Evolutionary conservation across 192 early-diverging fungal species (phyloP).

Genomic region (Linnemannia schmuckeri): DNA sequence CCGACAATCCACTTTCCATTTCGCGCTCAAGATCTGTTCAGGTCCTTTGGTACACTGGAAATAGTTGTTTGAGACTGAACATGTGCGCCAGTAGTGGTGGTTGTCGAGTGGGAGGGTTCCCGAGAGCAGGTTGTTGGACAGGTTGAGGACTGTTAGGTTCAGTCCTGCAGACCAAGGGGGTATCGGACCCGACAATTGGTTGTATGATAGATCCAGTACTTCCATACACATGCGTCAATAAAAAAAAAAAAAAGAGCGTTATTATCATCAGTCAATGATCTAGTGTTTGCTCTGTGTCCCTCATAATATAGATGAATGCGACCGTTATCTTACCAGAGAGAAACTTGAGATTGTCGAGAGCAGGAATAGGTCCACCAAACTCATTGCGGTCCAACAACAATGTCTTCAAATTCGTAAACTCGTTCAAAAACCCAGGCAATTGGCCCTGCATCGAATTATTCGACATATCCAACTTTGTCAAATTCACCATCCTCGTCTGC

Average conservation of each 20-base stretch:
- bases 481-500: slow-evolving; percentile 42
- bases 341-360: not conserved
- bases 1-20: slow-evolving; percentile 36
- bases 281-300: not conserved
- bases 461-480: slow-evolving; percentile 49
- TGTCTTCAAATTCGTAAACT: slow-evolving; percentile 30
- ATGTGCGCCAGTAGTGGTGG: slow-evolving; percentile 33
- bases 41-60: slow-evolving; percentile 51
- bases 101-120: slow-evolving; percentile 38
- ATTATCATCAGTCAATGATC: not conserved
- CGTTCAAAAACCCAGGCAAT: slow-evolving; percentile 32
- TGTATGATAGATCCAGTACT: slow-evolving; percentile 45
- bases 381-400: slow-evolving; percentile 48
- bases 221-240: not conserved
- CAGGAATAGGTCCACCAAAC: slow-evolving; percentile 50
- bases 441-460: slow-evolving; percentile 49
- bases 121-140: slow-evolving; percentile 49
- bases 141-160: slow-evolving; percentile 42
- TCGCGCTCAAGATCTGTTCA: slow-evolving; percentile 39
- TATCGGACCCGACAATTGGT: slow-evolving; percentile 44
- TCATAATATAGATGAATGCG: too few relatives aligned
- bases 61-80: slow-evolving; percentile 49
- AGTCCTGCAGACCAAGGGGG: slow-evolving; percentile 43
- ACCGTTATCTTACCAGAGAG: slow-evolving; percentile 13
- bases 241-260: not conserved